Evolutionary conservation across 345 rosid genomes (phyloP), one percentile per base, ranked within the genome.

Genomic region (Salix udensis): DNA sequence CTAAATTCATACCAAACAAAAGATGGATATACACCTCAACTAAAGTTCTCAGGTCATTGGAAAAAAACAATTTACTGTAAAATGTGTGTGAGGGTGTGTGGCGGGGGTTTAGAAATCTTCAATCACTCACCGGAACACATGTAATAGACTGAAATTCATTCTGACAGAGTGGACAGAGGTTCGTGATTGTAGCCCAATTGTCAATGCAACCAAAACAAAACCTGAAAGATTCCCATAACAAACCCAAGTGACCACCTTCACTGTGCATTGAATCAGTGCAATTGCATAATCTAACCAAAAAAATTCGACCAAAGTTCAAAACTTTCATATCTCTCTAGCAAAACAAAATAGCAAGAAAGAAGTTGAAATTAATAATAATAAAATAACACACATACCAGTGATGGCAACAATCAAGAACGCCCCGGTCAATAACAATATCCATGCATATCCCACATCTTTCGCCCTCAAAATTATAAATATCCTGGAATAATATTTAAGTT

Each of bases 161-260:
- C 82, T 96, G 99, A 86, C 99, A 96, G 26, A 96, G 97, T 23
- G 99, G 98, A 83, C 99, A 96, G 1, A 96, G 94, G 85, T 91
- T 96, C 80, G 96, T 93, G 84, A 96, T 96, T 44, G 98, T 87
- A 77, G 98, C 85, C 99, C 99, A 96, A 79, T 93, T 92, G 84
- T 96, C 99, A 85, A 96, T 93, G 76, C 99, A 96, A n/a, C 82
- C 95, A 86, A 96, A 93, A 84, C 98, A 96, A 80, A 96, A 96
- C 98, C 99, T 96, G 89, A 81, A 84, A 81, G 82, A 82, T 52
- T 73, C 36, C 53, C 68, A 72, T 55, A 30, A 71, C 70, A 37
- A 48, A 81, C 46, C 73, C 80, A 83, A 73, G 39, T 52, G 78
- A 83, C 67, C 76, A 65, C 61, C 46, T 75, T 52, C 58, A n/a